Conservation (phyloP, 805 yeast genomes). For the Lipomyces spencermartinsiae region DNA sequence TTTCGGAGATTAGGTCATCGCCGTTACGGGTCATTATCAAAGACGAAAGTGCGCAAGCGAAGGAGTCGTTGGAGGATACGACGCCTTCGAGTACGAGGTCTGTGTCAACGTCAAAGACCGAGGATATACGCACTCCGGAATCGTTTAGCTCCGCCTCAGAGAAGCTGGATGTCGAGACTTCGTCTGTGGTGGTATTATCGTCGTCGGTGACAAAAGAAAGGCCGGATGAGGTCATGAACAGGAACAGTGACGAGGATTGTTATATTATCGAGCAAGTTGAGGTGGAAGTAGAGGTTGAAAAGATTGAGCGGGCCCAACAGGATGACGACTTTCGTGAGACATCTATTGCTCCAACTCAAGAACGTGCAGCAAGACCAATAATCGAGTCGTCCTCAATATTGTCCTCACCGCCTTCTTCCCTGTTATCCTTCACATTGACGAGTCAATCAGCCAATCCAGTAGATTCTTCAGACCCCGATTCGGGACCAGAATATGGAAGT, state of each 20-base stretch:
- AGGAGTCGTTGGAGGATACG: background rate
- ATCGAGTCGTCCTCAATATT: background rate
- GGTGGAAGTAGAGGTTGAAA: background rate
- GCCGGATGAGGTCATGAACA: background rate
- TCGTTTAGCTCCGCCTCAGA: background rate
- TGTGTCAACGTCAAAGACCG: background rate
- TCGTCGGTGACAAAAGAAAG: background rate
- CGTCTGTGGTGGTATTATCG: background rate
- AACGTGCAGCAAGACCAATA: background rate
- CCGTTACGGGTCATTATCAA: background rate
- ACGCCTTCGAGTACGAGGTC: conserved; percentile 3
- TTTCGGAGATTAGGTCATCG: background rate
- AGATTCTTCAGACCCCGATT: background rate
- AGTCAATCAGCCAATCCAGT: background rate
- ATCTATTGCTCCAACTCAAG: background rate
- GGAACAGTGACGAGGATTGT: background rate
- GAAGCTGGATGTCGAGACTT: background rate
- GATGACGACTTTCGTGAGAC: background rate
- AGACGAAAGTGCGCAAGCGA: background rate
- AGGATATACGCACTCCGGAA: background rate
- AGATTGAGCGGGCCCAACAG: background rate
- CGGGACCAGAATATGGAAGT: background rate
- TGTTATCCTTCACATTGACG: background rate
- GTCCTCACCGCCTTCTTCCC: conserved; percentile 1
- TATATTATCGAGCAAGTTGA: background rate